Percentiles rank a stretch among this genome's conserved stretches.
Evolutionary conservation across 495 filamentous ascomycete genomes (phyloP).

Genomic region (Beverwykella pulmonaria): DNA sequence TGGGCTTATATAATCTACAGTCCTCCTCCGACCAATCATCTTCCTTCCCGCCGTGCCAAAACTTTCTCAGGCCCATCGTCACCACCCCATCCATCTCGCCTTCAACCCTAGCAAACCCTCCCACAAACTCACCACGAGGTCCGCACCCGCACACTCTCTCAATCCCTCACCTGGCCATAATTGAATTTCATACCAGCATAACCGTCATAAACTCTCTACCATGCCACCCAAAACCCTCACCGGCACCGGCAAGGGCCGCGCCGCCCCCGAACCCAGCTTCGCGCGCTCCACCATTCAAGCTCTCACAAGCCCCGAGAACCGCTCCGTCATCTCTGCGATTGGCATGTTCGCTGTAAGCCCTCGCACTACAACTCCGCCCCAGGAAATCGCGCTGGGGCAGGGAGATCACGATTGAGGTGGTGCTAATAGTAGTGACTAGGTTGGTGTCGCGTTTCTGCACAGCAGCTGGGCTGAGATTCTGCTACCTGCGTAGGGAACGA

Average conservation of each 20-base stretch:
- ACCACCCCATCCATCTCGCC: neutral
- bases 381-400: neutral
- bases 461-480: conserved; percentile 75
- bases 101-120: neutral
- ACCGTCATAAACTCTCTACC: neutral
- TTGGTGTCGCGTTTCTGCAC: conserved; percentile 71
- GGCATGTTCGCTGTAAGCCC: conserved; percentile 47
- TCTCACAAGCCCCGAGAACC: conserved; percentile 42
- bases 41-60: neutral
- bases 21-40: neutral
- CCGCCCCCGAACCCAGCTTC: conserved; percentile 35
- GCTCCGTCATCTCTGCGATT: conserved; percentile 44
- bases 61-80: neutral
- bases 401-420: neutral
- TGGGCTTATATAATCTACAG: neutral
- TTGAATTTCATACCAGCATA: neutral
- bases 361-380: neutral
- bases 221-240: conserved; percentile 34
- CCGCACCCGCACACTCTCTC: neutral
- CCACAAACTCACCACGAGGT: neutral
- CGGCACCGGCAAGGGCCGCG: neutral
- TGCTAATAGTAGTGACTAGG: conserved; percentile 49
- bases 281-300: conserved; percentile 31
- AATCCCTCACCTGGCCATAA: neutral
- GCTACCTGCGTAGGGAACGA: conserved; percentile 62